Evolutionary conservation across 305 asterid species (phyloP), one percentile per base, ranked within the genome.

Genomic region (Fraxinus baroniana): DNA sequence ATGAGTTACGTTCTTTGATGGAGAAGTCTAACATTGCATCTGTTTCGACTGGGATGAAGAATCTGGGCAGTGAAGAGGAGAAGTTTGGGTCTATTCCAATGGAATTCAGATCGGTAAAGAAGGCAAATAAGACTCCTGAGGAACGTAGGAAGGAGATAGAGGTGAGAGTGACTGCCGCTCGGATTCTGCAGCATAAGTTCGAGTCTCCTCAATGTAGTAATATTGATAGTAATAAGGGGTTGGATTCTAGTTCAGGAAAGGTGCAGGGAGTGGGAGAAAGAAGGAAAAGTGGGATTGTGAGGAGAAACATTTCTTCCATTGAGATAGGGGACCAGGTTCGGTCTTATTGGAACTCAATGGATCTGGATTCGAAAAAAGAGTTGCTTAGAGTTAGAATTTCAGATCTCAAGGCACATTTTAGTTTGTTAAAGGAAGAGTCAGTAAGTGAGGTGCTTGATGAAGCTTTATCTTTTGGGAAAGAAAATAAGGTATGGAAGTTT

Each of bases 91-190:
- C 88, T 96, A 87, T 86, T 93, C 97, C 97, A 1, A 93, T 93
- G 99, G 98, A 95, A 89, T 66, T 89, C 76, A 87, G 91, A 74
- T 76, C 90, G 86, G 87, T 87, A 82, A 68, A 89, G 91, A 84
- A 88, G 97, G 89, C 92, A 97, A 5, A 94, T 83, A 94, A 94
- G 92, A 93, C 98, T 0, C 90, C 91, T 8, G 98, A 93, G 86
- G 98, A 95, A 85, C 91, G 96, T 79, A 91, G 98, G 90, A 93
- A 91, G 87, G 98, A 93, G 87, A 90, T 94, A 82, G 99, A 95
- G 90, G 95, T 90, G 17, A 22, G 32, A 22, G 71, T 62, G 32
- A 22, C 71, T 22, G 71, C 71, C 2, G 32, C 71, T 62, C 17
- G 32, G 71, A 22, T 62, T 62, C 71, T 62, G 71, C 71, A 62